Percentiles rank a stretch among this genome's conserved stretches.
phyloP scores from a whole-genome alignment of 768 basidiomycete genomes.

The Boletus sp. region DNA sequence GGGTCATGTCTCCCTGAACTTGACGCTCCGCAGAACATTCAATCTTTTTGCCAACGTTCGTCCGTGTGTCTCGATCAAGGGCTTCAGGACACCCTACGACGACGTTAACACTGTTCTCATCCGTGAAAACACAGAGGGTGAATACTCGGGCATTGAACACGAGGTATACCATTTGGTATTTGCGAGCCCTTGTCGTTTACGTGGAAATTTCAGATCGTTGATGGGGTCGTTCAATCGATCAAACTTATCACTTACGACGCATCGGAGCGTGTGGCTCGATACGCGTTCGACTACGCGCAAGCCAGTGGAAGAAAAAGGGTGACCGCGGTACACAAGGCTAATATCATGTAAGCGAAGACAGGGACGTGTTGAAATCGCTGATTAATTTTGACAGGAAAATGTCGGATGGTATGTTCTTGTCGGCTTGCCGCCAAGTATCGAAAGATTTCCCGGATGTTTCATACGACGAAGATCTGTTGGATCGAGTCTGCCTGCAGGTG shows the following conservation, averaged over 20 bases:
- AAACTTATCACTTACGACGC: constrained; percentile 99
- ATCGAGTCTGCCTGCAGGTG: constrained; percentile 92
- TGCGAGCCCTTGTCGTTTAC: constrained; percentile 10
- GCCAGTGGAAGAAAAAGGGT: constrained; percentile 84
- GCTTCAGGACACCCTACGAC: constrained; percentile 98
- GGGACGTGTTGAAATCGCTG: constrained; percentile 1
- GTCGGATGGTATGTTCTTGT: constrained; percentile 99
- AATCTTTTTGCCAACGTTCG: constrained; percentile 98
- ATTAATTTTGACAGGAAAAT: constrained; percentile 73
- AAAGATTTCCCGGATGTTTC: constrained; percentile 91
- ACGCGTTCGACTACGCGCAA: constrained; percentile 98
- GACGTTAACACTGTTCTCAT: constrained; percentile 98
- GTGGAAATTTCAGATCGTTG: constrained; percentile 62
- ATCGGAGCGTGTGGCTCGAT: constrained; percentile 96
- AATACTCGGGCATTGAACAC: constrained; percentile 99
- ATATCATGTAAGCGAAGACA: constrained; percentile 78
- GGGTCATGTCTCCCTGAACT: constrained; percentile 96
- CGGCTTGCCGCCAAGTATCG: constrained; percentile 93
- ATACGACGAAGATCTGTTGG: constrained; percentile 96
- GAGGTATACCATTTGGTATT: constrained; percentile 53
- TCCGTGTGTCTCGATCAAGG: constrained; percentile 92
- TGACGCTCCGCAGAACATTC: constrained; percentile 96
- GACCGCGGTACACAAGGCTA: constrained; percentile 99
- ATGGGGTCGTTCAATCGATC: constrained; percentile 98
- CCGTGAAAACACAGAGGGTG: constrained; percentile 99